Evolutionary conservation across 441 rosid species (phyloP), one percentile per base, ranked within the genome.

Genomic region (Geranium incanum): DNA sequence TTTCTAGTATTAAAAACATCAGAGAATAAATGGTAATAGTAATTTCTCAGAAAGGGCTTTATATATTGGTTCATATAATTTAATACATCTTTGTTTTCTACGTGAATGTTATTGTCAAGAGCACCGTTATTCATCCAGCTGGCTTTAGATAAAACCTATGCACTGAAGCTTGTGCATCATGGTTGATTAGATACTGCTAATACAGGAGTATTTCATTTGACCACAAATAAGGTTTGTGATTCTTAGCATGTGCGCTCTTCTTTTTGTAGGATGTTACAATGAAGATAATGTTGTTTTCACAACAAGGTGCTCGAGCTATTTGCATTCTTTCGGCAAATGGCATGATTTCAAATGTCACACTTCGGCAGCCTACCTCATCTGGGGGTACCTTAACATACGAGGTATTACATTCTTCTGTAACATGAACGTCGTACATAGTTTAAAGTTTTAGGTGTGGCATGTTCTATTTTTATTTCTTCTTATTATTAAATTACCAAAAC

Each of bases 381-480:
- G 96, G 98, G 21, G 99, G 99, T 70, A 91, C 99, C 70, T 83
- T 92, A 69, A 92, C 98, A n/a, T 89, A 91, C 71, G 93, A 95
- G 98, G 99, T 95, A 64, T 66, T 78, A 67, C 69, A 48, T 64
- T 66, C 48, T 72, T 66, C 48, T 4, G 28, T 59, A 59, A 37
- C 50, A 43, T 8, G 50, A 43, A 43, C 6, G 11, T 7, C 11
- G 11, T 43, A 6, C 50, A 6, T 43, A 43, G 50, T 7, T 43
- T 11, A 43, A 7, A 43, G 1, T 43, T 43, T 6, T 43, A 43
- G 33, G 33, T 28, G 33, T 28, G 33, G 33, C 33, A 28, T 28
- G 33, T 7, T 43, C 50, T 43, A 43, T 43, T 43, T 43, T 7
- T 43, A 0, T 43, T 28, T 28, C 33, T 28, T 28, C 33, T 28